A percentile compares a stretch with the other conserved stretches of the same genome.
These are phyloP conservation scores for Candida buenavistaensis DNA, from an alignment of 1,139 yeast genomes.

Conservation along the genomic window DNA sequence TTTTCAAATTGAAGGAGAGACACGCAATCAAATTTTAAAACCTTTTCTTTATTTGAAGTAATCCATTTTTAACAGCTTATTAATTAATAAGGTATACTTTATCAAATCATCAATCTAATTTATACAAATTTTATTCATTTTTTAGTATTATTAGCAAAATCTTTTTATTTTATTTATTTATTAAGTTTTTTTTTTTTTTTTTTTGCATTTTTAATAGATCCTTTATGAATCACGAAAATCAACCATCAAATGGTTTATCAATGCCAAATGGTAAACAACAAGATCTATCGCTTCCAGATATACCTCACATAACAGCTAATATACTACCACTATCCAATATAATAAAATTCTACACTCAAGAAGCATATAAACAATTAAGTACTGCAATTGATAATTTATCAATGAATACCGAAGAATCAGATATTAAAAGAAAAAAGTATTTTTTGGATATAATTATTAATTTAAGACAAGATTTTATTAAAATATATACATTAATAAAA, in stretches of 20 bases:
- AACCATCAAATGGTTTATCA: neutral
- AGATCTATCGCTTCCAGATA: conserved; percentile 32
- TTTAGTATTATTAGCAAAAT: too few relatives aligned
- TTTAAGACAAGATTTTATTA: conserved; percentile 77
- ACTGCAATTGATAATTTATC: conserved; percentile 62
- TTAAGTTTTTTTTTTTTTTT: neutral
- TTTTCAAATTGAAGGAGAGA: too few relatives aligned
- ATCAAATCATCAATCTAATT: too few relatives aligned
- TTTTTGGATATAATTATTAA: conserved; percentile 68
- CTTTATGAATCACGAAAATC: neutral
- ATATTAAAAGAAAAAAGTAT: conserved; percentile 62
- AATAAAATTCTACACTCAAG: conserved; percentile 59
- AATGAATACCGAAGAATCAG: conserved; percentile 43
- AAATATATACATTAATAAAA: conserved; percentile 79
- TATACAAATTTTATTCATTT: too few relatives aligned
- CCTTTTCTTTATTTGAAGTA: too few relatives aligned
- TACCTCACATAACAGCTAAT: conserved; percentile 77
- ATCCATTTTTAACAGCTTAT: too few relatives aligned
- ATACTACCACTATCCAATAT: conserved; percentile 63
- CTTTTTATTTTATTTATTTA: too few relatives aligned
- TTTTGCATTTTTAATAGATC: neutral
- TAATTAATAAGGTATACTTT: too few relatives aligned
- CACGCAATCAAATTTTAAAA: too few relatives aligned
- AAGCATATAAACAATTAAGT: conserved; percentile 63
- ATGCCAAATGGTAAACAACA: conserved; percentile 5